Base-by-base conservation (phyloP, 2,329 filamentous ascomycete species). In the Pseudopyricularia cyperi region DNA sequence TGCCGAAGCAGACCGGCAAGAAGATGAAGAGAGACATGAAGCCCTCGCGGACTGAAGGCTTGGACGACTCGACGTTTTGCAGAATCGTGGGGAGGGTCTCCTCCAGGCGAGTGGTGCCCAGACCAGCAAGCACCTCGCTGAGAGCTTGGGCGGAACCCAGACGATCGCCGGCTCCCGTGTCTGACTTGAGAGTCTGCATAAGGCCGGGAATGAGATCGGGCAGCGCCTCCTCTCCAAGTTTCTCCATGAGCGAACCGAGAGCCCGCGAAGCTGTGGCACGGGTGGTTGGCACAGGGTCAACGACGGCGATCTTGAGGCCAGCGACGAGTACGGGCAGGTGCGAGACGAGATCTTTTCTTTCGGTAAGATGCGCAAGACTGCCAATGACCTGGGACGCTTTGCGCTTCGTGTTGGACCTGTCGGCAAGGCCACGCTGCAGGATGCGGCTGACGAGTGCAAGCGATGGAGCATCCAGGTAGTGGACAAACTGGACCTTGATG, bases 1-100 rank as follows among this genome's bases (percentile, higher is more conserved):
- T 98, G 62, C 93, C 93, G 62, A 98, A 98, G 71, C 93, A 98
- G 51, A 95, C 93, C 12, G 93, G 93, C 71, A 98, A 81, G 78
- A 96, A 98, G 59, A 98, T 97, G 70, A 98, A 98, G 39, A 98
- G 78, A 7, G 93, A 96, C 93, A 98, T 98, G 73, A 98, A 98
- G 46, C 93, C 93, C 74, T 98, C 93, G 61, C 93, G 83, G 57
- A 98, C 89, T 52, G 89, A 82, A 17, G 93, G 66, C 68, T 95
- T 96, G 59, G 85, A 81, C 61, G 91, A 97, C 59, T 89, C 83
- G 58, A 95, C 91, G 62, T 98, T 98, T 62, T 97, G 91, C 39
- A 98, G 71, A 60, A 98, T 95, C 12, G 91, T 96, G 37, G 93
- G 94, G 46, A 98, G 73, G 5, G 90, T 97, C 69, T 98, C 94